Evolutionary conservation across 352 stramenopile genomes (phyloP).

Genomic region (Thraustochytrium striatum): DNA sequence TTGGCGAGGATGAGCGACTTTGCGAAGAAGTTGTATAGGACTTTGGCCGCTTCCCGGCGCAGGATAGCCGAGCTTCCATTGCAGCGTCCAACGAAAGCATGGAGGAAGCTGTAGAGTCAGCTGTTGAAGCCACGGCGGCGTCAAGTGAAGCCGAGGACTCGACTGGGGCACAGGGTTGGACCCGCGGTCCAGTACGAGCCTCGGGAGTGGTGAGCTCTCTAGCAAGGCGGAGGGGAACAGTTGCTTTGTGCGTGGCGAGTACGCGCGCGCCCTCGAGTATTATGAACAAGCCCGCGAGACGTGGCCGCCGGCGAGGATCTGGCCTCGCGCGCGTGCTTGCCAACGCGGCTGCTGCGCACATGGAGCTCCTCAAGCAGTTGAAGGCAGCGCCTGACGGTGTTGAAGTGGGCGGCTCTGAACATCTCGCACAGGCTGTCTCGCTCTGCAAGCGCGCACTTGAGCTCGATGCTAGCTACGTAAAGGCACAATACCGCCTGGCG

Average conservation of each 20-base stretch:
- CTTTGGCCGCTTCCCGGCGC: constrained; percentile 27
- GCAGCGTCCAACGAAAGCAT: background rate
- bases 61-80: background rate
- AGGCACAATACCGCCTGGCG: constrained; percentile 3
- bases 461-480: background rate
- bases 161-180: background rate
- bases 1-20: background rate
- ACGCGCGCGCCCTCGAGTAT: background rate
- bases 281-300: background rate
- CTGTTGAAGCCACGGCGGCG: background rate
- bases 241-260: background rate
- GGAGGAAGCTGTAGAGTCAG: background rate
- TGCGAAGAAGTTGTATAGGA: constrained; percentile 32
- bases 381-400: background rate
- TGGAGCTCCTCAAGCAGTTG: constrained; percentile 8
- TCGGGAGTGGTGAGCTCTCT: background rate
- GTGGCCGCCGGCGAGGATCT: background rate
- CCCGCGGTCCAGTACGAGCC: background rate
- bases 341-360: constrained; percentile 1
- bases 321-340: background rate
- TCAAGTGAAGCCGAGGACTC: background rate
- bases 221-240: constrained; percentile 4
- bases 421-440: background rate
- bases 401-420: too few species aligned
- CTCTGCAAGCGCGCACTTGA: background rate